A percentile compares a stretch with the other conserved stretches of the same genome.
Conservation (phyloP, 768 basidiomycete species). For the Stropharia rugosoannulata region DNA sequence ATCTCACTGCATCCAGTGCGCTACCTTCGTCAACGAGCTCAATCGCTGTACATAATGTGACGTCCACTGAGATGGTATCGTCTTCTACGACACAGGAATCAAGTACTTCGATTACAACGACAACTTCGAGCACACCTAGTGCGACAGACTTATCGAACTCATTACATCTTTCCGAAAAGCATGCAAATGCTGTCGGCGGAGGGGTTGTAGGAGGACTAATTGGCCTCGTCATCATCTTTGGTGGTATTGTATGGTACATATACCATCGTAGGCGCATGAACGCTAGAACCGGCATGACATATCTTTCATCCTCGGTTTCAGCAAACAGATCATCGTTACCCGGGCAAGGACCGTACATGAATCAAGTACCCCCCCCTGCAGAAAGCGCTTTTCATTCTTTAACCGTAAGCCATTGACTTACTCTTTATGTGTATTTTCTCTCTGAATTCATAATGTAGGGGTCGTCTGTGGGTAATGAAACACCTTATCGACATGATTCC, state of each 20-base stretch:
- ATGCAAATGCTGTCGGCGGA: conserved; percentile 41
- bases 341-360: conserved; percentile 20
- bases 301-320: conserved; percentile 14
- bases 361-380: not conserved
- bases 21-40: conserved; percentile 28
- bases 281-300: conserved; percentile 12
- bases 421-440: not conserved
- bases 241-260: conserved; percentile 23
- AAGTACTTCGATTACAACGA: not conserved
- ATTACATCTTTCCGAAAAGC: conserved; percentile 2
- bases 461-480: conserved; percentile 7
- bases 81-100: not conserved
- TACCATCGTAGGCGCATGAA: conserved; percentile 17
- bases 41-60: conserved; percentile 4
- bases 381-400: conserved; percentile 11
- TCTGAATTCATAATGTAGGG: conserved; percentile 2
- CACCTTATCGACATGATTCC: conserved; percentile 4
- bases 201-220: conserved; percentile 44
- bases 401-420: not conserved
- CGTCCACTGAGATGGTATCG: not conserved
- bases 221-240: conserved; percentile 33
- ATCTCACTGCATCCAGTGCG: conserved; percentile 43
- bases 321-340: conserved; percentile 13
- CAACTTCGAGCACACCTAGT: conserved; percentile 5
- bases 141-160: conserved; percentile 15